Evolutionary conservation across 345 rosid genomes (phyloP).

Genomic region (Odontarrhena argentea): DNA sequence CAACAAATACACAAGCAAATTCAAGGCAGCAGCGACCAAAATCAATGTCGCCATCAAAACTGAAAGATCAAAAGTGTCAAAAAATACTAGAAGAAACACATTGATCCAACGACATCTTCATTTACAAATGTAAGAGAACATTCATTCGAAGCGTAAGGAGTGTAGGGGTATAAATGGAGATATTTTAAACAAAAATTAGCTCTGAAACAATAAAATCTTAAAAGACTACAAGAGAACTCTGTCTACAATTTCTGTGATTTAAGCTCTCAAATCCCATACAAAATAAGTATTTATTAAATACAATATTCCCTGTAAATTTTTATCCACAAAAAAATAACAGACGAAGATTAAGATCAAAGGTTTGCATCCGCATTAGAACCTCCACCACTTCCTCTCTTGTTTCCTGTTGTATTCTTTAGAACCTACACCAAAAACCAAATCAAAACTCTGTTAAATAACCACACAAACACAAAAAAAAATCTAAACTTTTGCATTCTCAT

Average conservation of each 20-base stretch:
- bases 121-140: too few relatives aligned
- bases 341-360: slow-evolving; percentile 25
- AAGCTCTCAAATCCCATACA: slow-evolving; percentile 10
- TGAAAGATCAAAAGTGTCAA: background rate
- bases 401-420: slow-evolving; percentile 95
- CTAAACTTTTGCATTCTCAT: slow-evolving; percentile 7
- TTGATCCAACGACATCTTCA: too few relatives aligned
- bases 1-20: background rate
- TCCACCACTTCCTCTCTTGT: slow-evolving; percentile 60
- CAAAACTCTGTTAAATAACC: background rate
- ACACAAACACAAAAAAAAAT: background rate
- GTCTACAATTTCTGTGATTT: slow-evolving; percentile 9
- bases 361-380: slow-evolving; percentile 59
- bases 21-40: background rate
- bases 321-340: slow-evolving; percentile 33
- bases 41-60: background rate
- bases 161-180: background rate
- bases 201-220: slow-evolving; percentile 5
- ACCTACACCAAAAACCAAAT: slow-evolving; percentile 51
- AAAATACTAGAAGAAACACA: too few relatives aligned
- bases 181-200: background rate
- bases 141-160: too few relatives aligned
- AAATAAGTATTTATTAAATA: slow-evolving; percentile 16
- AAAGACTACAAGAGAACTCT: slow-evolving; percentile 12
- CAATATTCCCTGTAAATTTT: slow-evolving; percentile 25